phyloP scores from a whole-genome alignment of 1,139 yeast genomes.

The Magnusiomyces magnusii region DNA sequence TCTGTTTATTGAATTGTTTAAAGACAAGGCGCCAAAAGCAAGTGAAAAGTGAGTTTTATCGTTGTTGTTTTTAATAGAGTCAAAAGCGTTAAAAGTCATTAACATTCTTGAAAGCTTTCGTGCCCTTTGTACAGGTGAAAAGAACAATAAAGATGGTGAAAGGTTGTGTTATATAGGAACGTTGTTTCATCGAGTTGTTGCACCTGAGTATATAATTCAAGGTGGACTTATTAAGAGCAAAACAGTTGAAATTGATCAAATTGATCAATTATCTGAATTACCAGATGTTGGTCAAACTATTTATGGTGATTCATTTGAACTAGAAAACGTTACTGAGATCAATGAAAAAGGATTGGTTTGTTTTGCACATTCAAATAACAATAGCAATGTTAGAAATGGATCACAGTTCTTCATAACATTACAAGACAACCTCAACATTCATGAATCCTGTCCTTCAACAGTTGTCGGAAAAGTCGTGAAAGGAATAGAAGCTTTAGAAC shows the following conservation, averaged over 20 bases:
- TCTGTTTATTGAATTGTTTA: conserved; percentile 51
- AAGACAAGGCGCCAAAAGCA: conserved; percentile 51
- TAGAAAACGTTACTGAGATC: conserved; percentile 45
- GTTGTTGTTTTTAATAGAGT: neutral
- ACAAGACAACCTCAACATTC: conserved; percentile 27
- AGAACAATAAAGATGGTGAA: conserved; percentile 17
- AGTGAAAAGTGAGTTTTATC: conserved; percentile 41
- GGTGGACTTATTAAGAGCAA: conserved; percentile 53
- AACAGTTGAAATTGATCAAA: conserved; percentile 26
- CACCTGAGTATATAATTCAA: conserved; percentile 67
- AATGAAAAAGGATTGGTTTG: conserved; percentile 33
- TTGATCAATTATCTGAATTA: too few relatives aligned
- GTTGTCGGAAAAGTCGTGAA: conserved; percentile 57
- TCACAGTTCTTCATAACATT: conserved; percentile 72
- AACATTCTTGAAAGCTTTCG: conserved; percentile 19
- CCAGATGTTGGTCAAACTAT: conserved; percentile 26
- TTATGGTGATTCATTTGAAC: conserved; percentile 40
- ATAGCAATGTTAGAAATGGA: conserved; percentile 39
- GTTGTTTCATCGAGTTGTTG: conserved; percentile 44
- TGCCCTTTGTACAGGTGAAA: conserved; percentile 30
- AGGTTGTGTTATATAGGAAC: conserved; percentile 35
- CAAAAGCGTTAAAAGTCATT: neutral
- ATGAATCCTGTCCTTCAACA: conserved; percentile 42
- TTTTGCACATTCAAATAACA: conserved; percentile 59
- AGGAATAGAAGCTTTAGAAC: conserved; percentile 59